Conservation (phyloP, 2,329 filamentous ascomycete species). For the Cladosporium sp. region DNA sequence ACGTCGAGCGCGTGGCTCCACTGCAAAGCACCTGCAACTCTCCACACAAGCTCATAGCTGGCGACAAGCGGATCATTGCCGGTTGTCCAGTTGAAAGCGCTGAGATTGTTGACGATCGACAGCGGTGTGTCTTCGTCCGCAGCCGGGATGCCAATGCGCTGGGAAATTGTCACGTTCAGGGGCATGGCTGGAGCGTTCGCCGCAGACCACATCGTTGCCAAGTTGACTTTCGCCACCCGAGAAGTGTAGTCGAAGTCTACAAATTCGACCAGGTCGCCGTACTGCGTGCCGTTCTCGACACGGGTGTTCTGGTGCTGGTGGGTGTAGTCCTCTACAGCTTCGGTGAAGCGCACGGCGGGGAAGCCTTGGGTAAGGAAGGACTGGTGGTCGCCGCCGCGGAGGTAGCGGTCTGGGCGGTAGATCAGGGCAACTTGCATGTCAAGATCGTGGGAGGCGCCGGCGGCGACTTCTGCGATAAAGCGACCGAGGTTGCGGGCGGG, state of each 20-base stretch:
- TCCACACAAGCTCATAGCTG: conserved; percentile 59
- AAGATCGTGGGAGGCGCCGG: conserved; percentile 52
- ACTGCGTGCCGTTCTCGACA: conserved; percentile 52
- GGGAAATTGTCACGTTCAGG: conserved; percentile 49
- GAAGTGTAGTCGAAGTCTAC: conserved; percentile 58
- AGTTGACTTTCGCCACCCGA: conserved; percentile 57
- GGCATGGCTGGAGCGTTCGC: conserved; percentile 54
- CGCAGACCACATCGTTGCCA: conserved; percentile 56
- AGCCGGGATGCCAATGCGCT: conserved; percentile 30
- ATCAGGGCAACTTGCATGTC: conserved; percentile 59
- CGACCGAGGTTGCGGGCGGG: conserved; percentile 57
- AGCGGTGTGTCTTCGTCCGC: conserved; percentile 26
- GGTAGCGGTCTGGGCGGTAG: conserved; percentile 58
- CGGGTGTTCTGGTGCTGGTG: conserved; percentile 60
- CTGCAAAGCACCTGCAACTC: conserved; percentile 51
- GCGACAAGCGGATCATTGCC: conserved; percentile 43
- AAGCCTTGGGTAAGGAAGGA: conserved; percentile 59
- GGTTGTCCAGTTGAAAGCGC: conserved; percentile 50
- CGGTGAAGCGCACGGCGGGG: conserved; percentile 57
- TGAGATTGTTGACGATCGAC: conserved; percentile 45
- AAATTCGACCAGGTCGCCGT: conserved; percentile 58
- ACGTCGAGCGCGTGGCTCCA: conserved; percentile 42
- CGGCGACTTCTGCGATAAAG: conserved; percentile 56
- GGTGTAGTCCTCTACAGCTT: conserved; percentile 58
- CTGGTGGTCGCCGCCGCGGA: conserved; percentile 58